These are phyloP conservation scores for Exophiala xenobiotica DNA, from an alignment of 2,329 filamentous ascomycete genomes.

Conservation along the genomic window DNA sequence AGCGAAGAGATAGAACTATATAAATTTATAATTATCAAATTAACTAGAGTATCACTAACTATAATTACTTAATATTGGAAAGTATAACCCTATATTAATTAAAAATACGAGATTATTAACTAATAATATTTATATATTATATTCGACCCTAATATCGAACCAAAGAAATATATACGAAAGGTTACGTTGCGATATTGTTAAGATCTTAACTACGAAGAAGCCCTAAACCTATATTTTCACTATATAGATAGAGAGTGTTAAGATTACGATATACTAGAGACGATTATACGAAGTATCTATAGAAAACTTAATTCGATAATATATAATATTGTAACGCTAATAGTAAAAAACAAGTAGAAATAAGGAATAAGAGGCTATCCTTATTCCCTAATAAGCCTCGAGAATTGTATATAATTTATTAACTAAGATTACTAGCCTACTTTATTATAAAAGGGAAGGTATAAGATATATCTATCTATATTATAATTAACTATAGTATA, in stretches of 20 bases:
- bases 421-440: background rate
- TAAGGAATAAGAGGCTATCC: no score
- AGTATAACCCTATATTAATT: background rate
- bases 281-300: no score
- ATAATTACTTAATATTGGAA: background rate
- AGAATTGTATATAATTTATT: no score
- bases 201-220: background rate
- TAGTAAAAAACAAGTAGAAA: no score
- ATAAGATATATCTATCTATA: no score
- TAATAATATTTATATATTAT: no score
- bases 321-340: no score
- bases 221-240: background rate
- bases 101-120: background rate
- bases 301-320: no score
- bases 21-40: background rate
- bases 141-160: background rate
- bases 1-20: background rate
- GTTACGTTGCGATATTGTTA: background rate
- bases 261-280: no score
- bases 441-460: background rate
- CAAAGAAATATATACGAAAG: background rate
- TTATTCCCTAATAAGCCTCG: no score
- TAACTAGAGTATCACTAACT: background rate
- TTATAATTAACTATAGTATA: background rate
- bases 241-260: background rate